Conservation (phyloP, 1,284 basidiomycete genomes). For the Entoloma clypeatum region DNA sequence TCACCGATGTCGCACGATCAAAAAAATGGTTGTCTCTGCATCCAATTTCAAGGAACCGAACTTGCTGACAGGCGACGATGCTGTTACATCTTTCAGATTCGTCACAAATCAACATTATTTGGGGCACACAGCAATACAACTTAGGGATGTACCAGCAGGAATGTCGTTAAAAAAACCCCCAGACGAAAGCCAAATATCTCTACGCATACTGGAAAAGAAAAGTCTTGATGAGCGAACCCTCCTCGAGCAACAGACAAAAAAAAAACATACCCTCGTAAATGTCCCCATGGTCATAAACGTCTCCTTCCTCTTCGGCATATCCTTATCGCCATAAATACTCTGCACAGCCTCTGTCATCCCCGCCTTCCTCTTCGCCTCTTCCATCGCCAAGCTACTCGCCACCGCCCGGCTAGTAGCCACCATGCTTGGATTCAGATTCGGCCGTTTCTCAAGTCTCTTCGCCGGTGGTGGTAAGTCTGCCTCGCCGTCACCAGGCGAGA, state of each 20-base stretch:
- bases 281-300: slow-evolving; percentile 83
- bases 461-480: slow-evolving; percentile 33
- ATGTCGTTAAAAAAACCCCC: no score
- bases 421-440: slow-evolving; percentile 48
- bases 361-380: slow-evolving; percentile 73
- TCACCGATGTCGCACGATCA: no score
- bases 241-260: not conserved
- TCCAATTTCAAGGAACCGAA: no score
- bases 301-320: slow-evolving; percentile 57
- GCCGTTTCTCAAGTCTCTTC: slow-evolving; percentile 41
- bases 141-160: no score
- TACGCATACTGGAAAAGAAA: slow-evolving; percentile 26
- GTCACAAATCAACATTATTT: no score
- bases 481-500: slow-evolving; percentile 46
- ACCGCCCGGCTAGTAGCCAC: slow-evolving; percentile 59
- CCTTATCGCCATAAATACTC: slow-evolving; percentile 59
- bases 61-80: no score
- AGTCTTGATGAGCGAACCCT: not conserved
- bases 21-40: no score
- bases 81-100: no score
- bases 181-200: no score
- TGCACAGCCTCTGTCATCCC: slow-evolving; percentile 74
- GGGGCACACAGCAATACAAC: no score
- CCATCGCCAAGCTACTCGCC: slow-evolving; percentile 57
- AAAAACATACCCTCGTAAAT: slow-evolving; percentile 67